phyloP scores from a whole-genome alignment of 768 basidiomycete species.

The Suillus fuscotomentosus region DNA sequence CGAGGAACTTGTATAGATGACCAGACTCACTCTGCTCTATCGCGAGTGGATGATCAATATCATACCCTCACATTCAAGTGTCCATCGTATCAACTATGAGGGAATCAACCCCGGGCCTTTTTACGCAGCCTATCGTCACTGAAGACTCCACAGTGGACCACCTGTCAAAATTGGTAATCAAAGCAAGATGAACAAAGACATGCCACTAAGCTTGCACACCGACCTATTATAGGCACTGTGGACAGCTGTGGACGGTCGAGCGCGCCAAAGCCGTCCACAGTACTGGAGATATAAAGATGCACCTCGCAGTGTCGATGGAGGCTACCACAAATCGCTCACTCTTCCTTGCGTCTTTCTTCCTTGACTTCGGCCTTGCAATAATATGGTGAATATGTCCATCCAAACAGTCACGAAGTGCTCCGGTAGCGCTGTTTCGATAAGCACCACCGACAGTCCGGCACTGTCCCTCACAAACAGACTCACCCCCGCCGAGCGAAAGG shows the following conservation, averaged over 20 bases:
- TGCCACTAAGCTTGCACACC: not conserved
- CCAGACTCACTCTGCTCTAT: not conserved
- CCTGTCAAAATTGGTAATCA: not conserved
- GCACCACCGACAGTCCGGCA: not conserved
- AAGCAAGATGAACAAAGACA: not conserved
- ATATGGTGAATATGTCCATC: not conserved
- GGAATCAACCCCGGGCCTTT: not conserved
- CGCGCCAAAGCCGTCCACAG: not conserved
- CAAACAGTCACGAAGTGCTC: not conserved
- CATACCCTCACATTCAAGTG: not conserved
- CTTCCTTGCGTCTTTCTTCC: not conserved
- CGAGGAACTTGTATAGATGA: not conserved
- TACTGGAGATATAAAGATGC: not conserved
- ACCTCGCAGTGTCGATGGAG: not conserved
- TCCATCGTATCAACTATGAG: not conserved
- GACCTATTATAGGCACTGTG: not conserved
- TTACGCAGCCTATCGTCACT: not conserved
- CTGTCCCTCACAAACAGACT: constrained; percentile 10
- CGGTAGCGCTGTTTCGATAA: not conserved
- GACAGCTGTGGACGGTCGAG: constrained; percentile 1
- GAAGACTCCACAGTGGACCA: not conserved
- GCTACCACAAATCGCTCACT: not conserved
- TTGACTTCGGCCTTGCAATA: not conserved
- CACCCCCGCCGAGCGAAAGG: constrained; percentile 9
- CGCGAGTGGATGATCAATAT: not conserved